Evolutionary conservation across 345 rosid species (phyloP).

Genomic region (Salix arbutifolia): DNA sequence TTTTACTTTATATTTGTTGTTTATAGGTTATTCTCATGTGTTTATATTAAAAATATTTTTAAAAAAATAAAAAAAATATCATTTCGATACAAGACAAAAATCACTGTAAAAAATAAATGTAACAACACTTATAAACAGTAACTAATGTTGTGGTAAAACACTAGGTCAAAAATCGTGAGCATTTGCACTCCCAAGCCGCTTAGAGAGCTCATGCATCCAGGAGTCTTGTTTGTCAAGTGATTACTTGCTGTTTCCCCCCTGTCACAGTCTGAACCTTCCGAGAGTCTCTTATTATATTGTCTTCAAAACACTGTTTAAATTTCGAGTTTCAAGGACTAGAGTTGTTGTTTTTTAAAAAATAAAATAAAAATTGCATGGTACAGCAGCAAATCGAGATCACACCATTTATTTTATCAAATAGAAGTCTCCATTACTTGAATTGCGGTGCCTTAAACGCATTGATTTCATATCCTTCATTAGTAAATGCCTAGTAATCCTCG

Average conservation of each 20-base stretch:
- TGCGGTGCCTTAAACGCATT: slow-evolving; percentile 53
- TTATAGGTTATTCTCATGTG: too few relatives aligned
- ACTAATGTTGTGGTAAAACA: not conserved
- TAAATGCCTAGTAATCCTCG: slow-evolving; percentile 33
- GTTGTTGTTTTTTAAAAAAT: slow-evolving; percentile 21
- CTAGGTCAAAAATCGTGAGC: slow-evolving; percentile 21
- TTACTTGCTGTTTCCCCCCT: slow-evolving; percentile 31
- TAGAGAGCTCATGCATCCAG: slow-evolving; percentile 30
- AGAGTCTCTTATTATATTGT: slow-evolving; percentile 32
- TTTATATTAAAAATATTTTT: too few relatives aligned
- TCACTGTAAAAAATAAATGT: too few relatives aligned
- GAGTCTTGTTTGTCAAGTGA: slow-evolving; percentile 39
- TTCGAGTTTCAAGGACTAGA: slow-evolving; percentile 67
- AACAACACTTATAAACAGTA: too few relatives aligned
- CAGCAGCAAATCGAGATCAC: slow-evolving; percentile 25
- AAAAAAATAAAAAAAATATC: too few relatives aligned
- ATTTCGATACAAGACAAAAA: too few relatives aligned
- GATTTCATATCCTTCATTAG: slow-evolving; percentile 39
- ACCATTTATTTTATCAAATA: slow-evolving; percentile 33
- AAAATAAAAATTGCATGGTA: slow-evolving; percentile 6
- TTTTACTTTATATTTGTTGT: too few relatives aligned
- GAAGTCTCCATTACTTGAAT: slow-evolving; percentile 53
- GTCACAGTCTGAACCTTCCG: slow-evolving; percentile 53
- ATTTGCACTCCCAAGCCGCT: slow-evolving; percentile 26
- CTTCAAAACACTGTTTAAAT: slow-evolving; percentile 34